phyloP scores from a whole-genome alignment of 495 filamentous ascomycete species.

The Alectoria sarmentosa region DNA sequence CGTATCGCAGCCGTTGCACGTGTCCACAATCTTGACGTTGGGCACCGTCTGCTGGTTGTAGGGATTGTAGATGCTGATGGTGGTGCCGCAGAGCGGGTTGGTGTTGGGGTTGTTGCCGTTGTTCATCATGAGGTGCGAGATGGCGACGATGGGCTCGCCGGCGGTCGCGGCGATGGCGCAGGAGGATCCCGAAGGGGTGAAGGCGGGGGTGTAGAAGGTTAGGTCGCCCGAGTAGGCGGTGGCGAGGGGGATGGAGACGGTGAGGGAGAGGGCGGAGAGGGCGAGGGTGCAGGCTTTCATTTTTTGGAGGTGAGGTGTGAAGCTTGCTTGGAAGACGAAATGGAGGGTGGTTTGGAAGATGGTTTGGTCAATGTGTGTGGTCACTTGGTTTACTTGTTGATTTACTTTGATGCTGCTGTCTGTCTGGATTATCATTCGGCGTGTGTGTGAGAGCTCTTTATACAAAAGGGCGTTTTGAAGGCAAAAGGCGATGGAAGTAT shows the following conservation, averaged over 20 bases:
- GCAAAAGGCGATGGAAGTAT: background rate
- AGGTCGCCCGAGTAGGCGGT: background rate
- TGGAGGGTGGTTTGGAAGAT: background rate
- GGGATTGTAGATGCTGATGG: background rate
- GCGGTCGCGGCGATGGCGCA: background rate
- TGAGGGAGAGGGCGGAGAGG: conserved; percentile 8
- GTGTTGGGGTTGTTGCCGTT: background rate
- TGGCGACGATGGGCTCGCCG: background rate
- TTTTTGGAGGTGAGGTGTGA: background rate
- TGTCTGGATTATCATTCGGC: background rate
- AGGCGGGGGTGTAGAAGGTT: background rate
- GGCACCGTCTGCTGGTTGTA: background rate
- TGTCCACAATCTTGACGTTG: background rate
- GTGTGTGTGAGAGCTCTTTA: background rate
- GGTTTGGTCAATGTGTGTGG: background rate
- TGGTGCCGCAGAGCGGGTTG: conserved; percentile 1
- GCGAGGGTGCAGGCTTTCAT: conserved; percentile 4
- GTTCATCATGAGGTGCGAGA: background rate
- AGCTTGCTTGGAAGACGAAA: background rate
- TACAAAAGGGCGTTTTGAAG: background rate
- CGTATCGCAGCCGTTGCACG: background rate
- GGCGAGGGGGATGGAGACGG: conserved; percentile 6
- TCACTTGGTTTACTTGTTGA: background rate
- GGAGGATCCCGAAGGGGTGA: conserved; percentile 32
- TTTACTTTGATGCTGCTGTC: background rate